phyloP scores from a whole-genome alignment of 2,329 filamentous ascomycete species.

The Leptodontidium sp. region DNA sequence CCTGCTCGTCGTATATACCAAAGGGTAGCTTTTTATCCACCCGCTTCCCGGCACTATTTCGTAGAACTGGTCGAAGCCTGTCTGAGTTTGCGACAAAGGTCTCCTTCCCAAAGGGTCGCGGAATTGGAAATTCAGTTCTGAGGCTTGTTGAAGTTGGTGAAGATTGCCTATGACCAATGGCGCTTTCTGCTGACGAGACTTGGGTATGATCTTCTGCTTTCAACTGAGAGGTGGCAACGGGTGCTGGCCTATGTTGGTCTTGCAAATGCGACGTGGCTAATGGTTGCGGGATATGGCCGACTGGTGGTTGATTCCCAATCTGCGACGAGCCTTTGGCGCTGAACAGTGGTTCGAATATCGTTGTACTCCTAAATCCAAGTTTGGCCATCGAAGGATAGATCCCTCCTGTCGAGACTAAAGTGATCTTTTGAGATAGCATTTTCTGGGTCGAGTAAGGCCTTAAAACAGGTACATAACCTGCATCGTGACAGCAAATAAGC shows the following conservation, averaged over 20 bases:
- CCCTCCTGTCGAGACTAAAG: slow-evolving; percentile 21
- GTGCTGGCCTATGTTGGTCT: neutral
- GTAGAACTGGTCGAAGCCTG: slow-evolving; percentile 22
- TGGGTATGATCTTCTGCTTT: neutral
- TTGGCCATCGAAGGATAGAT: slow-evolving; percentile 14
- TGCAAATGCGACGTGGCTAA: neutral
- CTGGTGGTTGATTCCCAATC: neutral
- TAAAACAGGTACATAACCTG: slow-evolving; percentile 64
- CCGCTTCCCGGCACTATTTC: slow-evolving; percentile 21
- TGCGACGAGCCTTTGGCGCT: neutral
- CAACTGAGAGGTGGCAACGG: neutral
- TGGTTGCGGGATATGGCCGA: neutral
- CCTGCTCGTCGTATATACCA: slow-evolving; percentile 5
- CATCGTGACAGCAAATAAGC: slow-evolving; percentile 66
- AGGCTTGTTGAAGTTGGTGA: neutral
- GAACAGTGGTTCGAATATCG: slow-evolving; percentile 27
- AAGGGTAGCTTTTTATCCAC: slow-evolving; percentile 23
- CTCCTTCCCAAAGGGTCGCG: neutral
- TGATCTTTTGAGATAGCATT: slow-evolving; percentile 12
- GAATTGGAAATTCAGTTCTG: neutral
- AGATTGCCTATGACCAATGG: neutral
- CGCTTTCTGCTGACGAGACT: neutral
- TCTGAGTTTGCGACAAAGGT: slow-evolving; percentile 15
- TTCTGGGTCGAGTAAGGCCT: slow-evolving; percentile 23
- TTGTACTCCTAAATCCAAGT: slow-evolving; percentile 24